Base-by-base conservation (phyloP, 768 basidiomycete genomes). In the Amanita molliuscula region DNA sequence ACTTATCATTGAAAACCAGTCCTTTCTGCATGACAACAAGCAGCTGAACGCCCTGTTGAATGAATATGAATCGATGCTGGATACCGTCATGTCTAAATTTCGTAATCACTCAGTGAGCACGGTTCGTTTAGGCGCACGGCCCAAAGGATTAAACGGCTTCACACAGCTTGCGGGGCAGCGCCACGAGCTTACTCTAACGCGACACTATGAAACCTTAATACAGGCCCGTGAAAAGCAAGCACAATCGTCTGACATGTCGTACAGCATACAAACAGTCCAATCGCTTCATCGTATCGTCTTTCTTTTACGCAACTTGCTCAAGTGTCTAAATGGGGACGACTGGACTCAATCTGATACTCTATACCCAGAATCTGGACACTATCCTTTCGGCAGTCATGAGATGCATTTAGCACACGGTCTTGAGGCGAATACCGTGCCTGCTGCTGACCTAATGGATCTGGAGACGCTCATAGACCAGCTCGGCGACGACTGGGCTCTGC, bases 1-100 rank as follows among this genome's bases (percentile, higher is more conserved):
- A 55, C 78, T 91, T 36, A 79, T 97, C 41, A 82, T 95, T 51
- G 96, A 99, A 65, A 98, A 98, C 63, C 94, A 96, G 60, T 77
- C 82, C 0, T 70, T 99, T 1, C 71, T 88, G 44, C 85, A 97
- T 54, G 96, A 99, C 67, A 98, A 99, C 72, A 93, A 89, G 63
- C 95, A 98, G 61, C 76, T 98, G 26, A 84, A 84, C 56, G 58
- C 79, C 23, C 73, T 99, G 23, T 71, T 98, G 50, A 94, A 93
- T 61, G 96, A 99, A 65, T 95, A 98, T 62, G 94, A 98, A 63
- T 73, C 74, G 48, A 96, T 94, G 3, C 77, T 99, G 72, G 94
- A 97, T 58, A 93, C 83, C 25, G 88, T 98, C 62, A 98, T 99
- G 96, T 69, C 81, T 46, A 97, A 97, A 67, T 97, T 98, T 63